Evolutionary conservation across 768 basidiomycete genomes (phyloP).

Genomic region (Calocybe gangraenosa): DNA sequence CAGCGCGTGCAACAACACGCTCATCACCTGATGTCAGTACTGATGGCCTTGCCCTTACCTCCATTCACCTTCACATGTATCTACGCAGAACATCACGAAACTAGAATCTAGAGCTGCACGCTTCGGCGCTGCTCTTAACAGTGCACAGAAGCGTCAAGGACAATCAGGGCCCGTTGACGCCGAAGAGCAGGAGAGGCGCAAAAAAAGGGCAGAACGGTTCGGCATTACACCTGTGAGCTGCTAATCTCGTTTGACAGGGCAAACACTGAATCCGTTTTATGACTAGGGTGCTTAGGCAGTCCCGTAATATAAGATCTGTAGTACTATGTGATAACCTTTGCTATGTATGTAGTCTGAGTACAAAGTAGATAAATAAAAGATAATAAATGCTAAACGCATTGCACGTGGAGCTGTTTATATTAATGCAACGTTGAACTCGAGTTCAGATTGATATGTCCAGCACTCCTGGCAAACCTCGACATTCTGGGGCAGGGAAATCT

Average conservation of each 20-base stretch:
- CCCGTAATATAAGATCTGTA: too few species aligned
- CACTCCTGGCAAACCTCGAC: conserved; percentile 39
- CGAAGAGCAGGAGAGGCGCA: conserved; percentile 55
- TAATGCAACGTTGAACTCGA: neutral
- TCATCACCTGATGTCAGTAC: conserved; percentile 18
- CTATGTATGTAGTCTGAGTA: too few species aligned
- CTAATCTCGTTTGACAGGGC: too few species aligned
- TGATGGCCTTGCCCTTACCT: neutral
- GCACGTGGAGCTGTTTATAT: conserved; percentile 13
- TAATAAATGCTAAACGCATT: too few species aligned
- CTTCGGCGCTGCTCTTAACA: conserved; percentile 35
- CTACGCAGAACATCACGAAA: conserved; percentile 42
- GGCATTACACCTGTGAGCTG: conserved; percentile 22
- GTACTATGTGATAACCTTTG: too few species aligned
- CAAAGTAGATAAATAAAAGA: too few species aligned
- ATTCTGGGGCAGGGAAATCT: conserved; percentile 33
- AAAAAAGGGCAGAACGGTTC: conserved; percentile 65
- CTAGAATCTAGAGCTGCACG: conserved; percentile 50
- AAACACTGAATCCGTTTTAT: too few species aligned
- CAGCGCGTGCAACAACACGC: conserved; percentile 17
- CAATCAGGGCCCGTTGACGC: conserved; percentile 42
- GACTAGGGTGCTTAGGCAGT: too few species aligned
- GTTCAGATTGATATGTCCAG: conserved; percentile 11
- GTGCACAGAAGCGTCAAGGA: conserved; percentile 29
- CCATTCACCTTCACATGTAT: neutral